These are phyloP conservation scores for Penicillium argentinense DNA, from an alignment of 495 filamentous ascomycete genomes.

Conservation along the genomic window DNA sequence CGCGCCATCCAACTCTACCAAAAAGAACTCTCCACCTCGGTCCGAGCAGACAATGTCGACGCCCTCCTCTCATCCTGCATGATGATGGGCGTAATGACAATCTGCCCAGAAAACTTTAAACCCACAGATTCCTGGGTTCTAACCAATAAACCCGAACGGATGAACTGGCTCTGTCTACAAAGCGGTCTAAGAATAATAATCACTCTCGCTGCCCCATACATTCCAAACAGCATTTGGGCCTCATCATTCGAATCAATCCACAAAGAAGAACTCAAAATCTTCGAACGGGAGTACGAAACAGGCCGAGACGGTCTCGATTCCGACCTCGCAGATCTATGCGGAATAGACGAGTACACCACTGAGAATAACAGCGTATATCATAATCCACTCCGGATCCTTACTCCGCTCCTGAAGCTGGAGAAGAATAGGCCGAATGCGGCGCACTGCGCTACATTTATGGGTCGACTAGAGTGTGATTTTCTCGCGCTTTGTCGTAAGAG, in stretches of 20 bases:
- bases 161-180: conserved; percentile 46
- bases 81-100: conserved; percentile 36
- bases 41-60: conserved; percentile 34
- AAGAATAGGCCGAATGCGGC: conserved; percentile 15
- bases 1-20: conserved; percentile 36
- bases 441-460: conserved; percentile 32
- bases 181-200: conserved; percentile 39
- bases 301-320: conserved; percentile 37
- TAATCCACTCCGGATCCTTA: conserved; percentile 30
- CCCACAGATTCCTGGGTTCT: conserved; percentile 47
- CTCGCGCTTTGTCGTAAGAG: conserved; percentile 31
- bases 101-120: conserved; percentile 34
- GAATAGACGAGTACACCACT: conserved; percentile 36
- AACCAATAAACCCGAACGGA: conserved; percentile 23
- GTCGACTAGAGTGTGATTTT: conserved; percentile 34
- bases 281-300: conserved; percentile 14
- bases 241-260: conserved; percentile 27
- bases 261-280: conserved; percentile 21
- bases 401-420: conserved; percentile 25
- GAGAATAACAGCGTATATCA: conserved; percentile 39
- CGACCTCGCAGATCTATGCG: conserved; percentile 37
- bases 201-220: conserved; percentile 24
- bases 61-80: conserved; percentile 42
- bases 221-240: conserved; percentile 37
- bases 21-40: conserved; percentile 15